phyloP scores from a whole-genome alignment of 1,284 basidiomycete species.

The Ustilago shanxiensis region DNA sequence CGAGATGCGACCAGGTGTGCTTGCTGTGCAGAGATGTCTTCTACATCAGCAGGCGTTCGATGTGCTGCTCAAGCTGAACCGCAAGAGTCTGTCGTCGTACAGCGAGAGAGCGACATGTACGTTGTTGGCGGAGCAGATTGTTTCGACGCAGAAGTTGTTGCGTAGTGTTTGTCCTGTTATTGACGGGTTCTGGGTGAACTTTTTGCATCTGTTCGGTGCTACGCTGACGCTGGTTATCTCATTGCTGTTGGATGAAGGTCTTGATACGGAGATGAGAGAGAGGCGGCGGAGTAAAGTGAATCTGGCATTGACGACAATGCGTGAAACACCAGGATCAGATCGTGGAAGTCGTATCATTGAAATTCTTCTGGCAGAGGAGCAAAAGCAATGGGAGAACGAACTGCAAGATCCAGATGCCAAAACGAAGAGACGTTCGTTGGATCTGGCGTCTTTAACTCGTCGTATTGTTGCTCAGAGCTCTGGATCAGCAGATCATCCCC shows the following conservation, averaged over 20 bases:
- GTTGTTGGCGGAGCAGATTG: conserved; percentile 51
- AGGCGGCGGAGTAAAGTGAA: conserved; percentile 28
- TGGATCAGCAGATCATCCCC: no score
- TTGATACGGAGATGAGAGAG: conserved; percentile 26
- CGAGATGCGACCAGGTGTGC: conserved; percentile 38
- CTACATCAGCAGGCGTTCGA: conserved; percentile 59
- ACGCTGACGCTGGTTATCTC: conserved; percentile 54
- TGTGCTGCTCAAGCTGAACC: conserved; percentile 54
- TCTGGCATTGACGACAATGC: conserved; percentile 33
- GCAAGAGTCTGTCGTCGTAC: conserved; percentile 32
- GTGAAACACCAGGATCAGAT: conserved; percentile 45
- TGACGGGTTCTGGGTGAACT: conserved; percentile 58
- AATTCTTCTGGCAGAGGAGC: conserved; percentile 48
- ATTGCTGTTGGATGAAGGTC: conserved; percentile 42
- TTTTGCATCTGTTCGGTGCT: conserved; percentile 51
- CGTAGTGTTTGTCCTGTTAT: conserved; percentile 55
- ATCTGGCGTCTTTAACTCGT: conserved; percentile 26
- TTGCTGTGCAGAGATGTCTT: conserved; percentile 55
- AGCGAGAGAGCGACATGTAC: conserved; percentile 46
- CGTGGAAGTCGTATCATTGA: conserved; percentile 54
- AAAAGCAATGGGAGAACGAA: conserved; percentile 29
- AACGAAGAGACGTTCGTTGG: conserved; percentile 1
- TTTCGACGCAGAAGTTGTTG: conserved; percentile 53
- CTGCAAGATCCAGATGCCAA: background rate
- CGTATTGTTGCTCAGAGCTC: conserved; percentile 24